Evolutionary conservation across 768 basidiomycete genomes (phyloP).

Genomic region (Suillus placidus): DNA sequence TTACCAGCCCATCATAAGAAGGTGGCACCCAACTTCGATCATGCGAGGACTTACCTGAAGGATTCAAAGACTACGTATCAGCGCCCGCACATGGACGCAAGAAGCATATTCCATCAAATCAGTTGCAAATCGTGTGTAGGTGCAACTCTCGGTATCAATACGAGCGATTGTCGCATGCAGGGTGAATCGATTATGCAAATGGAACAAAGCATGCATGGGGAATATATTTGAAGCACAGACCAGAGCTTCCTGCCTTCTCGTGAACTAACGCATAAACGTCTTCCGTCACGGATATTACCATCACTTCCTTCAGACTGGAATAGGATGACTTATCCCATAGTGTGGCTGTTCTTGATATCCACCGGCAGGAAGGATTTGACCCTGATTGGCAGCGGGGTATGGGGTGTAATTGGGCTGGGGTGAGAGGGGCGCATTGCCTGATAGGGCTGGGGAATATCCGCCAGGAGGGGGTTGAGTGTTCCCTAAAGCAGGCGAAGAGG

Average conservation of each 20-base stretch:
- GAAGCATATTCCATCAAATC: not conserved
- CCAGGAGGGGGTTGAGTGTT: constrained; percentile 11
- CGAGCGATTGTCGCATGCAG: constrained; percentile 3
- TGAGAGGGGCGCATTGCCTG: constrained; percentile 10
- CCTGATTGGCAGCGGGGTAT: constrained; percentile 20
- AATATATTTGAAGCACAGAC: not conserved
- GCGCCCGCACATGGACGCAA: not conserved
- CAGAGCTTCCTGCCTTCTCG: not conserved
- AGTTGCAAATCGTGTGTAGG: not conserved
- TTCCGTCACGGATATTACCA: not conserved
- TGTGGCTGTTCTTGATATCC: constrained; percentile 16
- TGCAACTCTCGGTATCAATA: not conserved
- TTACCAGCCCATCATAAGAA: not conserved
- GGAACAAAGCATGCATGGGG: not conserved
- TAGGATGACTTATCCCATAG: constrained; percentile 4
- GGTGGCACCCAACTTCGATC: not conserved
- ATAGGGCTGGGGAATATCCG: constrained; percentile 14
- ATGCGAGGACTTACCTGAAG: not conserved
- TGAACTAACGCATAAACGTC: not conserved
- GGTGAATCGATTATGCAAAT: constrained; percentile 4
- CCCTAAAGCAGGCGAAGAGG: not conserved
- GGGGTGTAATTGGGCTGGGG: constrained; percentile 22
- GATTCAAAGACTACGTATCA: not conserved
- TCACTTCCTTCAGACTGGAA: constrained; percentile 6
- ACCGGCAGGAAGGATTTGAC: constrained; percentile 11